phyloP scores from a whole-genome alignment of 176 grass and related monocot species.

The Cenchrus americanus region DNA sequence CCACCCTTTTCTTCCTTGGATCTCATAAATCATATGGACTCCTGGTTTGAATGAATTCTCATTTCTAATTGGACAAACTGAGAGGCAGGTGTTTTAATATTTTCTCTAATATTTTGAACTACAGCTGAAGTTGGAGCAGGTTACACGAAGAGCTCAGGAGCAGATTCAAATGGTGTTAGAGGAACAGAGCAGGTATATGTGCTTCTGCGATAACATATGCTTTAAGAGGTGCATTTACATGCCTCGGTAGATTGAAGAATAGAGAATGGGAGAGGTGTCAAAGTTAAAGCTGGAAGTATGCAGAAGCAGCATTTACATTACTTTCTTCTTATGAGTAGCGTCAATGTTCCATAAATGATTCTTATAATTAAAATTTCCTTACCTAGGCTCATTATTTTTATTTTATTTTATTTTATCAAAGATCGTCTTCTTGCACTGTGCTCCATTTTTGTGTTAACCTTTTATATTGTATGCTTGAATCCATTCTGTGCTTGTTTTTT shows the following conservation, averaged over 20 bases:
- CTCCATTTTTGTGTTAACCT: background rate
- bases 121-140: conserved; percentile 92
- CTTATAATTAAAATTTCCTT: background rate
- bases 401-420: background rate
- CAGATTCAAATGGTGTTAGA: conserved; percentile 94
- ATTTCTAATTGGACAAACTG: conserved; percentile 31
- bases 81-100: conserved; percentile 35
- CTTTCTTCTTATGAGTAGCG: conserved; percentile 1
- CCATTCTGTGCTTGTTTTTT: conserved; percentile 27
- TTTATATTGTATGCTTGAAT: conserved; percentile 12
- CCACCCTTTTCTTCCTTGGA: background rate
- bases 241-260: background rate
- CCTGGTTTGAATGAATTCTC: conserved; percentile 11
- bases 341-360: conserved; percentile 16
- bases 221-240: conserved; percentile 4
- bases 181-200: conserved; percentile 89
- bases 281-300: background rate
- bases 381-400: background rate
- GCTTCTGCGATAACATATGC: background rate
- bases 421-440: background rate
- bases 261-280: no score
- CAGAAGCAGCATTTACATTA: background rate
- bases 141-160: conserved; percentile 91
- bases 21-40: conserved; percentile 15
- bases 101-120: conserved; percentile 38